Evolutionary conservation across 805 yeast genomes (phyloP).

Genomic region (Metahyphopichia silvanorum): DNA sequence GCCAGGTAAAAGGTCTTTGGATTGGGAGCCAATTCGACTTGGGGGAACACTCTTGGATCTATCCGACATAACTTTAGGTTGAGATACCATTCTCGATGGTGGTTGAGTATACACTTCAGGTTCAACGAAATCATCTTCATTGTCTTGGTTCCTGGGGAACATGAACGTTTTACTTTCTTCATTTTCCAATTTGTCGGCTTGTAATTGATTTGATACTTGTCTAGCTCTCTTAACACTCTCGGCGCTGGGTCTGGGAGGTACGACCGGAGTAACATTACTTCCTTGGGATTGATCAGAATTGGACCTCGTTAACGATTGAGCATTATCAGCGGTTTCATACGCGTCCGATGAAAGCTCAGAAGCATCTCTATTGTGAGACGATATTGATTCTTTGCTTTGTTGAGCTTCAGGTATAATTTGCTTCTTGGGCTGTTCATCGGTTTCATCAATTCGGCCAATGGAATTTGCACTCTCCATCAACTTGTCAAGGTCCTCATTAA

Average conservation of each 20-base stretch:
- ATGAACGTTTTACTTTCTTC: not conserved
- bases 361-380: not conserved
- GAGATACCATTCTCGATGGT: conserved; percentile 1
- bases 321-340: conserved; percentile 6
- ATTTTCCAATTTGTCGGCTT: conserved; percentile 1
- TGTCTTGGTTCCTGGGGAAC: not conserved
- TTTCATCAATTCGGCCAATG: conserved; percentile 4
- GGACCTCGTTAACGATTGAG: too few species aligned
- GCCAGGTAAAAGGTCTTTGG: too few species aligned
- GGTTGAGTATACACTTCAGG: conserved; percentile 1
- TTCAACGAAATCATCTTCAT: conserved; percentile 2
- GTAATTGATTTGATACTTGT: conserved; percentile 15
- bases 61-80: not conserved
- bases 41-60: too few species aligned
- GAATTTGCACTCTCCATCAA: conserved; percentile 34
- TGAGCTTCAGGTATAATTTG: not conserved
- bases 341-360: conserved; percentile 4
- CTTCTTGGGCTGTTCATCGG: not conserved
- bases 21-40: too few species aligned
- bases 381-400: not conserved
- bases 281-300: not conserved
- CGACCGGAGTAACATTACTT: not conserved
- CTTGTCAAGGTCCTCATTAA: conserved; percentile 36
- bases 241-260: conserved; percentile 25
- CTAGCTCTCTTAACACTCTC: conserved; percentile 22